Conservation (phyloP, 2,329 filamentous ascomycete species). For the Thielaviopsis populi region DNA sequence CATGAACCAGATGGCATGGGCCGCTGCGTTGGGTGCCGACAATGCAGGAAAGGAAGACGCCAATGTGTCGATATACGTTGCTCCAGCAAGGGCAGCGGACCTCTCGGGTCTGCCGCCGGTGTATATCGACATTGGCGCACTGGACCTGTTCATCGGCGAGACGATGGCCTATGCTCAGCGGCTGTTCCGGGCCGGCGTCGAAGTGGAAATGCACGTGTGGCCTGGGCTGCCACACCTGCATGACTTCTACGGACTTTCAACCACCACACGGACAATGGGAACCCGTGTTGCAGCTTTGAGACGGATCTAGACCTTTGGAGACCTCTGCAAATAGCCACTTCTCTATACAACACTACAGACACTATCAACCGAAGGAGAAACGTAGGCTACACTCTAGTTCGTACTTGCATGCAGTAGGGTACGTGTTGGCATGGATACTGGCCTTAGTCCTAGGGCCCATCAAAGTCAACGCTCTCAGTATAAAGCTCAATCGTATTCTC, state of each 20-base stretch:
- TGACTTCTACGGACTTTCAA: conserved; percentile 13
- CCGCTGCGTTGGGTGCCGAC: conserved; percentile 17
- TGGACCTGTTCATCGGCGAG: conserved; percentile 28
- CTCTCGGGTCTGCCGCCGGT: conserved; percentile 24
- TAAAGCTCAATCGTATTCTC: background rate
- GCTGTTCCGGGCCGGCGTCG: conserved; percentile 23
- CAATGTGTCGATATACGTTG: conserved; percentile 18
- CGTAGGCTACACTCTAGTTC: no score
- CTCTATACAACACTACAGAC: no score
- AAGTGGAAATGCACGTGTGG: conserved; percentile 29
- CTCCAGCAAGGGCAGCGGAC: conserved; percentile 20
- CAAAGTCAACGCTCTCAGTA: background rate
- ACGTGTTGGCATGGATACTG: background rate
- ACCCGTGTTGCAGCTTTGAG: conserved; percentile 8
- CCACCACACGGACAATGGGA: conserved; percentile 13
- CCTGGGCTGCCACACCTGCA: conserved; percentile 26
- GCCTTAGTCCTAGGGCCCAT: background rate
- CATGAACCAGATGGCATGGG: conserved; percentile 20
- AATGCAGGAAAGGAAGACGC: conserved; percentile 17
- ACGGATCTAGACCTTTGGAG: background rate
- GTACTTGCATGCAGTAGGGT: no score
- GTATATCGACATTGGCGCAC: conserved; percentile 27
- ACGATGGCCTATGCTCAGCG: conserved; percentile 22
- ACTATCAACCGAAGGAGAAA: no score
- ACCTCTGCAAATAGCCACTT: no score